Base-by-base conservation (phyloP, 2,329 filamentous ascomycete genomes). In the Sporothrix brasiliensis region DNA sequence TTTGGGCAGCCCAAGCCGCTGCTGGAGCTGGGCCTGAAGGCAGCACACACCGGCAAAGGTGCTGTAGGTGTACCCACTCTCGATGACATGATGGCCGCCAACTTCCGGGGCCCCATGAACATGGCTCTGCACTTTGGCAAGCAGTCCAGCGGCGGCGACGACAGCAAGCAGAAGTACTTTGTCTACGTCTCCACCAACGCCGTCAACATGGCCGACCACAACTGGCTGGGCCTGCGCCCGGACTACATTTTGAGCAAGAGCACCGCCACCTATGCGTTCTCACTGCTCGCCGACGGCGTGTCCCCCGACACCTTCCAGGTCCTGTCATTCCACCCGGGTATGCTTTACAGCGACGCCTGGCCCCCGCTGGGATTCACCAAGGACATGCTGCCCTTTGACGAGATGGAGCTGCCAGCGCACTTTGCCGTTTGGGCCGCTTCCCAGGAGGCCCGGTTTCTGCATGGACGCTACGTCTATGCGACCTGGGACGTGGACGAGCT, bases 401-500 rank as follows among this genome's bases (percentile, higher is more conserved):
- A 58, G 54, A 39, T 49, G 3, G 30, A 58, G 21, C 71, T 75
- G 0, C 54, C 72, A 2, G 76, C 74, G 72, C 75, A 77, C 39
- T 83, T 81, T 60, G 72, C 75, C 11, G 78, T 82, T 11, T 83
- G 81, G 82, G 74, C 78, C 1, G 78, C 81, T 1, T 78, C 76
- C 9, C 69, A 75, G 0, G 79, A 83, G 70, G 81, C 82, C 2
- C 71, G 69, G 5, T 82, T 82, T 68, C 72, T 83, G 30, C 80
- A 79, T 56, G 78, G 79, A 3, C 80, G 79, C 30, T 80, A 80
- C 52, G 75, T 80, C 3, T 81, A 79, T 77, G 76, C 78, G 4
- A 77, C 77, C 19, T 83, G 82, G 81, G 82, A 83, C 73, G 77
- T 82, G 1, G 76, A 80, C 24, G 80, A 82, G 72, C 67, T 82